Evolutionary conservation across 371 early-diverging fungal genomes (phyloP).

Genomic region (Mortierella sp.): DNA sequence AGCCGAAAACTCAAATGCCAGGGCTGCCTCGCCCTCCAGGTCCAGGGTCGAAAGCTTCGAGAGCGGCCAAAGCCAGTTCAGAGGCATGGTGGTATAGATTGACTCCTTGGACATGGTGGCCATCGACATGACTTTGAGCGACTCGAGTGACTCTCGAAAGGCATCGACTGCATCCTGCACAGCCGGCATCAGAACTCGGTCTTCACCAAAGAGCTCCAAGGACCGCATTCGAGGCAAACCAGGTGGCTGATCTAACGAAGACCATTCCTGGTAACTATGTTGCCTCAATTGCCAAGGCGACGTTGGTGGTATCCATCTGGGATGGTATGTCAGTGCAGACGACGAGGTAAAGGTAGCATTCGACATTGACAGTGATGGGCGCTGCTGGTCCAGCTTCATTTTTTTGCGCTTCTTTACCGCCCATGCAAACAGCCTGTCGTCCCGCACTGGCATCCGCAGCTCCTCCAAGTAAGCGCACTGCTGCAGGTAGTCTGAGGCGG

Average conservation of each 20-base stretch:
- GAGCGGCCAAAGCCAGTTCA: constrained; percentile 47
- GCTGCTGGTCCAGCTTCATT: constrained; percentile 6
- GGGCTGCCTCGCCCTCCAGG: constrained; percentile 49
- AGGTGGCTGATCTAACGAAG: neutral
- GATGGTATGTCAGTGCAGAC: neutral
- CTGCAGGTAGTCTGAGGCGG: constrained; percentile 26
- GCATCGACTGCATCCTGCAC: constrained; percentile 39
- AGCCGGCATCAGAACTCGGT: constrained; percentile 38
- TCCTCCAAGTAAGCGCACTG: constrained; percentile 29
- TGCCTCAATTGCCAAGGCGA: constrained; percentile 27
- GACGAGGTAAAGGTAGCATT: neutral
- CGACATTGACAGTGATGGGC: neutral
- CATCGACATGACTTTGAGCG: constrained; percentile 30
- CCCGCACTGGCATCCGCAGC: constrained; percentile 42
- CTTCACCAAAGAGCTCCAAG: constrained; percentile 48
- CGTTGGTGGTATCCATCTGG: constrained; percentile 2
- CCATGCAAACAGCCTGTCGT: constrained; percentile 45
- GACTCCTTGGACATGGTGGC: constrained; percentile 27
- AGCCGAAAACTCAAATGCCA: constrained; percentile 37
- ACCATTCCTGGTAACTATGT: constrained; percentile 18
- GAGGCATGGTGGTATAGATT: neutral
- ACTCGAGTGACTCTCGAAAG: constrained; percentile 48
- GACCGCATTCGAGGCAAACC: constrained; percentile 21
- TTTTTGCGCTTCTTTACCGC: constrained; percentile 14
- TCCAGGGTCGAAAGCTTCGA: constrained; percentile 29